Conservation (phyloP, 108 stramenopile species). For the Mediolabrus comicus region DNA sequence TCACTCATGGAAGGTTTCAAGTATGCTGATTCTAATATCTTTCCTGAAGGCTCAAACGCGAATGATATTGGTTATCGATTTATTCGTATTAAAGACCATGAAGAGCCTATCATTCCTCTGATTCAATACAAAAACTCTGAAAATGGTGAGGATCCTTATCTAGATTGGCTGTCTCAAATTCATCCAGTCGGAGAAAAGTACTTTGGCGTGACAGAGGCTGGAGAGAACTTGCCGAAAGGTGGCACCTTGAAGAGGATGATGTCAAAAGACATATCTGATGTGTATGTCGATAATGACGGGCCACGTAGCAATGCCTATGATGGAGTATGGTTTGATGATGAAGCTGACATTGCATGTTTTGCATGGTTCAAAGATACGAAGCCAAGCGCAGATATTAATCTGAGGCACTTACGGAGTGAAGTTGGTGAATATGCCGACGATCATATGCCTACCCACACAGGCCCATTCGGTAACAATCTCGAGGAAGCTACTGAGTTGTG, state of each 20-base stretch:
- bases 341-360: background rate
- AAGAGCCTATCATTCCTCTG: conserved; percentile 8
- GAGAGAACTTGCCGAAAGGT: conserved; percentile 1
- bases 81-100: background rate
- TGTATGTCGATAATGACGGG: background rate
- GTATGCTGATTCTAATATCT: too few relatives aligned
- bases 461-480: background rate
- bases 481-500: background rate
- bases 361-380: background rate
- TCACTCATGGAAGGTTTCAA: background rate
- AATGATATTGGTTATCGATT: background rate
- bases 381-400: background rate
- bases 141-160: too few relatives aligned
- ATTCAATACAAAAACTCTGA: background rate
- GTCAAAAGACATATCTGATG: background rate
- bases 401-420: background rate
- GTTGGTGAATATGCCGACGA: background rate
- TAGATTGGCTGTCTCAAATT: background rate
- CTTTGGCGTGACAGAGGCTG: background rate
- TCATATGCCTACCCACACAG: too few relatives aligned
- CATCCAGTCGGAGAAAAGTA: background rate
- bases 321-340: background rate
- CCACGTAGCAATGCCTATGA: background rate
- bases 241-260: background rate
- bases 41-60: background rate